These are phyloP conservation scores for Syzygium oleosum DNA, from an alignment of 345 rosid genomes.

Conservation along the genomic window DNA sequence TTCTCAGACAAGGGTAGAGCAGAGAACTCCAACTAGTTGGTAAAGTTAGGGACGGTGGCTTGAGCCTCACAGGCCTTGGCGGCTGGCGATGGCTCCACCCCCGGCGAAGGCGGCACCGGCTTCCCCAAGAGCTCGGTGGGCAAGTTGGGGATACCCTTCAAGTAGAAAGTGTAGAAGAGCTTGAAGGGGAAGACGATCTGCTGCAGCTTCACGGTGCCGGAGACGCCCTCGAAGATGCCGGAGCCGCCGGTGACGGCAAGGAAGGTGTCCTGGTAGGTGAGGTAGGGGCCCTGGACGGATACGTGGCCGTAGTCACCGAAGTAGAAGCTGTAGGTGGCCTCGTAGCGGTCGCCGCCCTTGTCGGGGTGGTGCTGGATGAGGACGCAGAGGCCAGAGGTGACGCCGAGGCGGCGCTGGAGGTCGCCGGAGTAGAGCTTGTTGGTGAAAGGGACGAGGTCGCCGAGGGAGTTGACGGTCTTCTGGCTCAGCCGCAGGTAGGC, in stretches of 20 bases:
- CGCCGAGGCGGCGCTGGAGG: conserved; percentile 34
- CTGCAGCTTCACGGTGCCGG: conserved; percentile 41
- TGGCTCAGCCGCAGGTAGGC: conserved; percentile 31
- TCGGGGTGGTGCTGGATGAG: conserved; percentile 33
- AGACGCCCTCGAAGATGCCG: conserved; percentile 42
- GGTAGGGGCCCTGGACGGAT: conserved; percentile 39
- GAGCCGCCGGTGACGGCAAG: conserved; percentile 45
- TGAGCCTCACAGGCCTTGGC: conserved; percentile 42
- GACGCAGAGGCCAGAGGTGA: conserved; percentile 43
- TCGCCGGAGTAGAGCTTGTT: conserved; percentile 54
- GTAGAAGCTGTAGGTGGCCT: conserved; percentile 49
- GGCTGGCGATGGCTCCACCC: conserved; percentile 31
- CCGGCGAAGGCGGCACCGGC: conserved; percentile 30
- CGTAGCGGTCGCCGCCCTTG: conserved; percentile 40
- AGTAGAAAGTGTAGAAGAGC: conserved; percentile 44
- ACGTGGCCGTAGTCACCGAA: conserved; percentile 53
- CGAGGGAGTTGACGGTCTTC: conserved; percentile 27
- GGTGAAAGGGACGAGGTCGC: conserved; percentile 45
- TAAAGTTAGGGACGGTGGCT: conserved; percentile 24
- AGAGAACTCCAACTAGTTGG: conserved; percentile 7
- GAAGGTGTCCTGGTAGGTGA: conserved; percentile 36
- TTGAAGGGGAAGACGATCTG: conserved; percentile 48
- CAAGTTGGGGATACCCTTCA: conserved; percentile 34
- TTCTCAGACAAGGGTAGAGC: background rate
- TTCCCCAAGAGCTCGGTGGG: conserved; percentile 26